Percentiles rank a stretch among this genome's conserved stretches.
Conservation (phyloP, 2,329 filamentous ascomycete species). For the Amauroascus verrucosus region DNA sequence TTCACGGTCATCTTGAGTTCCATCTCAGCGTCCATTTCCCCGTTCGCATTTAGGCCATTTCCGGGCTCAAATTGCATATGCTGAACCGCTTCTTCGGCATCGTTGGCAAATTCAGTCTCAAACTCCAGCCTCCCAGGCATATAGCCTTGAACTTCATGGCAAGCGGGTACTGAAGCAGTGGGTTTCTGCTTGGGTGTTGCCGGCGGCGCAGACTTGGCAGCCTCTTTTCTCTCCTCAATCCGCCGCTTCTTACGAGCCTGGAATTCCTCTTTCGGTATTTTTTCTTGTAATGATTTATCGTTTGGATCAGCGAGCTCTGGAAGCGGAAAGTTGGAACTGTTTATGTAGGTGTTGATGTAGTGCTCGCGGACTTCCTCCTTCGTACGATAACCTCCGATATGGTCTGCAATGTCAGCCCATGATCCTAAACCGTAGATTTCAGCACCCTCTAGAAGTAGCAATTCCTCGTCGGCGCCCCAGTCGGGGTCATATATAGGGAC, state of each 20-base stretch:
- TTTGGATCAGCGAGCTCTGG: conserved; percentile 75
- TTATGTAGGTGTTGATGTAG: conserved; percentile 77
- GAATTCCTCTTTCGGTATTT: conserved; percentile 82
- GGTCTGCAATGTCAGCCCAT: conserved; percentile 95
- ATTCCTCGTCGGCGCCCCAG: conserved; percentile 95
- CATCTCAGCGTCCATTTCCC: conserved; percentile 87
- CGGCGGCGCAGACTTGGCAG: conserved; percentile 70
- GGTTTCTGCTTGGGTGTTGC: conserved; percentile 89
- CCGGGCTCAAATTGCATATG: conserved; percentile 97
- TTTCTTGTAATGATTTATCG: conserved; percentile 66
- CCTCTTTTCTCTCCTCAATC: conserved; percentile 85
- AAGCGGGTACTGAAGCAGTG: conserved; percentile 86
- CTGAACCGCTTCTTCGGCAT: conserved; percentile 95
- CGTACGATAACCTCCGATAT: conserved; percentile 87
- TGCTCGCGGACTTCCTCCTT: conserved; percentile 96
- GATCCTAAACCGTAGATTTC: conserved; percentile 95
- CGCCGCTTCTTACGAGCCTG: conserved; percentile 83
- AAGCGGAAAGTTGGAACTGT: conserved; percentile 74
- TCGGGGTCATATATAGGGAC: conserved; percentile 91
- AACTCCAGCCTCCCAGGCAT: conserved; percentile 98
- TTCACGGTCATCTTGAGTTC: conserved; percentile 96
- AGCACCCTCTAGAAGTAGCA: conserved; percentile 84
- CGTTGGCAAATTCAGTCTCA: conserved; percentile 94
- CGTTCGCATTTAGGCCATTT: conserved; percentile 81
- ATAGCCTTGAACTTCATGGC: conserved; percentile 96